Evolutionary conservation across 2,329 filamentous ascomycete genomes (phyloP).

Genomic region (Scedosporium minutisporum): DNA sequence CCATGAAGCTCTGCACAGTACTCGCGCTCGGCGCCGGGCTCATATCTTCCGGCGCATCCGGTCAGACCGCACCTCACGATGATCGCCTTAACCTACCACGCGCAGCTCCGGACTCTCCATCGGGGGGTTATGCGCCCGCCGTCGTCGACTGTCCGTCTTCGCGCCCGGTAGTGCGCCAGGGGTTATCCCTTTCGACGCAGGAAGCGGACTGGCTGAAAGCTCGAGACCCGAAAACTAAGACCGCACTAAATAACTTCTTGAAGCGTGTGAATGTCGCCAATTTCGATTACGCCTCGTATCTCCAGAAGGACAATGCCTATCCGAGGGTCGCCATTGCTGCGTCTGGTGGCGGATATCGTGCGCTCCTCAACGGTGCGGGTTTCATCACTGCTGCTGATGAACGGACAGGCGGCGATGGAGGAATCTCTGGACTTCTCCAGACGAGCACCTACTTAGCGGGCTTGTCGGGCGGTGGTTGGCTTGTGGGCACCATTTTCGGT

Average conservation of each 20-base stretch:
- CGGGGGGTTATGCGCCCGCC: constrained; percentile 61
- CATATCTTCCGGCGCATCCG: constrained; percentile 7
- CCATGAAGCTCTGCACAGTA: constrained; percentile 8
- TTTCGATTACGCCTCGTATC: constrained; percentile 68
- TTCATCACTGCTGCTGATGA: constrained; percentile 70
- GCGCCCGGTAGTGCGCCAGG: constrained; percentile 60
- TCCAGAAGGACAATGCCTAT: constrained; percentile 37
- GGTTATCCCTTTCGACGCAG: constrained; percentile 46
- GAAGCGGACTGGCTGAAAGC: constrained; percentile 66
- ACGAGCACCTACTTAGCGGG: constrained; percentile 71
- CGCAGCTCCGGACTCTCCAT: constrained; percentile 26
- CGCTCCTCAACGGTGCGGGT: constrained; percentile 76
- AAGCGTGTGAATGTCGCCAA: constrained; percentile 61
- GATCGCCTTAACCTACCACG: constrained; percentile 11
- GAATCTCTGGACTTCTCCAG: constrained; percentile 74
- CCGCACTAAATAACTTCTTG: constrained; percentile 68
- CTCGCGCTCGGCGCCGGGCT: neutral
- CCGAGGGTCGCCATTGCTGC: constrained; percentile 63
- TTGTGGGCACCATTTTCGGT: constrained; percentile 69
- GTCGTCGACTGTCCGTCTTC: constrained; percentile 57
- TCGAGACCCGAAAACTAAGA: constrained; percentile 62
- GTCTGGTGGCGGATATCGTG: constrained; percentile 78
- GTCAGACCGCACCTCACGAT: neutral
- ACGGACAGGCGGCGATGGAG: constrained; percentile 55
- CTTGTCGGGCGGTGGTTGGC: constrained; percentile 75